Evolutionary conservation across 306 rosid species (phyloP).

Genomic region (Cyamopsis tetragonoloba): DNA sequence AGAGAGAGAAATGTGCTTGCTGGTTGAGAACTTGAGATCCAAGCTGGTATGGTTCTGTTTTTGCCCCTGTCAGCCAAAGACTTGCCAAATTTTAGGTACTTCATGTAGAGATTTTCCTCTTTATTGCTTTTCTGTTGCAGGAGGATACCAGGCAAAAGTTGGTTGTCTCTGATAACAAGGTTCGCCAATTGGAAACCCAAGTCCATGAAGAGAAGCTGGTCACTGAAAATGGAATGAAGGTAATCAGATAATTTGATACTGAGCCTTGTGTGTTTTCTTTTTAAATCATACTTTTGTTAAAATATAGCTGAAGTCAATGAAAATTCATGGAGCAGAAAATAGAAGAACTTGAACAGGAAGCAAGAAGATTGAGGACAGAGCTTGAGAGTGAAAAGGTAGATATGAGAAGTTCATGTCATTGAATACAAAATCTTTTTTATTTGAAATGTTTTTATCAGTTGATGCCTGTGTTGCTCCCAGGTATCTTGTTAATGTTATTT

Average conservation of each 20-base stretch:
- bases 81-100: neutral
- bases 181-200: slow-evolving; percentile 83
- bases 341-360: slow-evolving; percentile 71
- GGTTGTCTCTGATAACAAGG: slow-evolving; percentile 73
- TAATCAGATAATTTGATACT: slow-evolving; percentile 22
- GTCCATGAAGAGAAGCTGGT: slow-evolving; percentile 57
- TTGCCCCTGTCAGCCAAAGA: slow-evolving; percentile 16
- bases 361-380: slow-evolving; percentile 56
- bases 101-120: slow-evolving; percentile 4
- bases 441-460: neutral
- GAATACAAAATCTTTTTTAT: neutral
- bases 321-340: slow-evolving; percentile 58
- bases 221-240: slow-evolving; percentile 62
- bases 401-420: slow-evolving; percentile 22
- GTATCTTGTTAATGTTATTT: slow-evolving; percentile 16
- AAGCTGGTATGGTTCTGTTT: slow-evolving; percentile 62
- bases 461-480: neutral
- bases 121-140: slow-evolving; percentile 48
- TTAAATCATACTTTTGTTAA: slow-evolving; percentile 23
- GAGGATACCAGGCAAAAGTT: slow-evolving; percentile 83
- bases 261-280: neutral
- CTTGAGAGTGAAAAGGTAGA: slow-evolving; percentile 95
- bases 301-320: slow-evolving; percentile 21
- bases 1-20: slow-evolving; percentile 64
- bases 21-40: slow-evolving; percentile 77